These are phyloP conservation scores for Ascosphaera aggregata DNA, from an alignment of 2,329 filamentous ascomycete species.

Conservation along the genomic window DNA sequence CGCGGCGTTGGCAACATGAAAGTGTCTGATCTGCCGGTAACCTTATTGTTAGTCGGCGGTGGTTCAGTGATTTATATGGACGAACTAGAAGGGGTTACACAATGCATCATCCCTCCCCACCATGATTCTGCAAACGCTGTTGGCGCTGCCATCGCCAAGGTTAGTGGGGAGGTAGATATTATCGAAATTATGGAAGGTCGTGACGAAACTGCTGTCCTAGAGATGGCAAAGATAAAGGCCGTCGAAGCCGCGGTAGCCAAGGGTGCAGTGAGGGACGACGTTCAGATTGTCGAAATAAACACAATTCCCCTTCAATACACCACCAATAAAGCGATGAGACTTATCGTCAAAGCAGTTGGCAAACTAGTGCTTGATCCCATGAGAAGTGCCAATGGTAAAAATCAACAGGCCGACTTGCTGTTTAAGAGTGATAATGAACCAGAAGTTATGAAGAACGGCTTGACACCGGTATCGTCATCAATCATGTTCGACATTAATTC, in stretches of 20 bases:
- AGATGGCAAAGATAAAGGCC: constrained; percentile 8
- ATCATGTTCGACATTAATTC: not conserved
- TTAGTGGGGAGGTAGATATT: constrained; percentile 28
- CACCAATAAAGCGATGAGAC: constrained; percentile 12
- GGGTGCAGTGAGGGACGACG: constrained; percentile 11
- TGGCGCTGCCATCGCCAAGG: constrained; percentile 34
- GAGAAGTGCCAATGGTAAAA: constrained; percentile 5
- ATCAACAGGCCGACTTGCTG: constrained; percentile 1
- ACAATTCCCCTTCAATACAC: constrained; percentile 18
- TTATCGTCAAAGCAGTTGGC: constrained; percentile 17
- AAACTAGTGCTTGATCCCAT: constrained; percentile 14
- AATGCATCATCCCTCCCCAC: constrained; percentile 27
- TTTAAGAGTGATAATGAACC: constrained; percentile 4
- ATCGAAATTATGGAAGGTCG: constrained; percentile 23
- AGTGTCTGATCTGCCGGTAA: constrained; percentile 27
- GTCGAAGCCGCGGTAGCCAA: constrained; percentile 7
- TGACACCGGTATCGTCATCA: not conserved
- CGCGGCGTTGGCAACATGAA: constrained; percentile 32
- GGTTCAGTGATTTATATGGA: constrained; percentile 30
- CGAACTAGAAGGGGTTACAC: constrained; percentile 25
- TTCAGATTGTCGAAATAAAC: constrained; percentile 22
- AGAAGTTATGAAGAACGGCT: not conserved
- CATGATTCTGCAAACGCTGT: constrained; percentile 36
- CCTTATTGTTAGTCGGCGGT: constrained; percentile 33
- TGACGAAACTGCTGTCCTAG: constrained; percentile 7